A percentile compares a stretch with the other conserved stretches of the same genome.
Evolutionary conservation across 2,329 filamentous ascomycete genomes (phyloP).

Genomic region (Arachnomyces sp.): DNA sequence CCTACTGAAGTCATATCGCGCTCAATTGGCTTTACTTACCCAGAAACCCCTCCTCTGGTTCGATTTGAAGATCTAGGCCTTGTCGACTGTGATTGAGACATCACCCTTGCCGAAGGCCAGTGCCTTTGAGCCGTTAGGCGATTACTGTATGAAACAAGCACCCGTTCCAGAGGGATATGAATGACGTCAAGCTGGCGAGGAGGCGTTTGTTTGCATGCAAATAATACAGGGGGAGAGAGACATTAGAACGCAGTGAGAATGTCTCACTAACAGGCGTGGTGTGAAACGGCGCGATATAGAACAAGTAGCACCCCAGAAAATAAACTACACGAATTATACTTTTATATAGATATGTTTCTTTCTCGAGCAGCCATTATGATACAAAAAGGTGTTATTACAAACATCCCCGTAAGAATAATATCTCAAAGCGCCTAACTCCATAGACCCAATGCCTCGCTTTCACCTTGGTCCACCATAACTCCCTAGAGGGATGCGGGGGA

Average conservation of each 20-base stretch:
- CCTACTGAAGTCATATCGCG: no score
- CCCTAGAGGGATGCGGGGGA: no score
- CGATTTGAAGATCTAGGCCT: constrained; percentile 15
- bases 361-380: no score
- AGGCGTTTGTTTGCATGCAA: constrained; percentile 28
- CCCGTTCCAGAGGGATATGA: constrained; percentile 33
- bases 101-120: constrained; percentile 17
- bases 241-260: constrained; percentile 19
- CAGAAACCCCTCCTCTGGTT: constrained; percentile 7
- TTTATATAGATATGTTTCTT: no score
- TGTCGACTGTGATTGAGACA: constrained; percentile 19
- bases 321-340: no score
- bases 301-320: no score
- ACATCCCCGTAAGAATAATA: no score
- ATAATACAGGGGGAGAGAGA: constrained; percentile 18
- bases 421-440: constrained; percentile 2
- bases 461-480: no score
- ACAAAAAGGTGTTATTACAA: no score
- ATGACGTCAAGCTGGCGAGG: constrained; percentile 20
- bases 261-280: constrained; percentile 5
- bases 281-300: no score
- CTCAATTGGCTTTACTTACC: no score
- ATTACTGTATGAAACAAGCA: constrained; percentile 15
- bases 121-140: constrained; percentile 18
- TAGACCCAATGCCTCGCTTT: constrained; percentile 54